Conservation (phyloP, 164 flowering plant genomes). For the Liriodendron chinense region DNA sequence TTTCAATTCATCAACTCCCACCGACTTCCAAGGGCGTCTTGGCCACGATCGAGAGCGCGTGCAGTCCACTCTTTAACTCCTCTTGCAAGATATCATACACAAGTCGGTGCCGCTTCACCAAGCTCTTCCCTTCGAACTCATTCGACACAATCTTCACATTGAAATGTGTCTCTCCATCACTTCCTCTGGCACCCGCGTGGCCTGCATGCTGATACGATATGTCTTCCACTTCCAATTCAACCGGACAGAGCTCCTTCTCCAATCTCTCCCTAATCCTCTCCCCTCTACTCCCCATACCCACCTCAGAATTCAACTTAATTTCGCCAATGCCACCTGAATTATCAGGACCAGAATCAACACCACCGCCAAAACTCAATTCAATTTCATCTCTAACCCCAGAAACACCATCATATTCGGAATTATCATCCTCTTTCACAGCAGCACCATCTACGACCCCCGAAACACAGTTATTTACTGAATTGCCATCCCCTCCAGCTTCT, state of each 20-base stretch:
- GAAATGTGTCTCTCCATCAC: conserved; percentile 90
- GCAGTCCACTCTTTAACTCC: conserved; percentile 82
- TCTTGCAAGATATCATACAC: conserved; percentile 71
- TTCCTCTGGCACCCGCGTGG: conserved; percentile 69
- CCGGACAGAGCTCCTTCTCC: conserved; percentile 60
- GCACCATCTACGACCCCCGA: not conserved
- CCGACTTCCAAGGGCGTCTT: conserved; percentile 78
- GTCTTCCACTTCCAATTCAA: conserved; percentile 70
- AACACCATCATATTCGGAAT: not conserved
- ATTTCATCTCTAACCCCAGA: not conserved
- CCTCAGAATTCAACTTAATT: conserved; percentile 10
- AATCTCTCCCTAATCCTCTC: conserved; percentile 62
- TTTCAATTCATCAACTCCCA: conserved; percentile 15
- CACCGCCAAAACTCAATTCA: not conserved
- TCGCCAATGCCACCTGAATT: not conserved
- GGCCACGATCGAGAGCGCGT: conserved; percentile 86
- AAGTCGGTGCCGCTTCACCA: conserved; percentile 86
- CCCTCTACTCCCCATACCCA: conserved; percentile 56
- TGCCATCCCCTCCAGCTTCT: conserved; percentile 35
- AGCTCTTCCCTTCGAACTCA: conserved; percentile 84
- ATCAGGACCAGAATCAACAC: not conserved
- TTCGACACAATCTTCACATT: conserved; percentile 73
- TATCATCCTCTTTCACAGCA: not conserved
- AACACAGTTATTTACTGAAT: not conserved
- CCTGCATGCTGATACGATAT: conserved; percentile 91